Evolutionary conservation across 805 yeast genomes (phyloP), one percentile per base, ranked within the genome.

Genomic region (Ogataea parapolymorpha): DNA sequence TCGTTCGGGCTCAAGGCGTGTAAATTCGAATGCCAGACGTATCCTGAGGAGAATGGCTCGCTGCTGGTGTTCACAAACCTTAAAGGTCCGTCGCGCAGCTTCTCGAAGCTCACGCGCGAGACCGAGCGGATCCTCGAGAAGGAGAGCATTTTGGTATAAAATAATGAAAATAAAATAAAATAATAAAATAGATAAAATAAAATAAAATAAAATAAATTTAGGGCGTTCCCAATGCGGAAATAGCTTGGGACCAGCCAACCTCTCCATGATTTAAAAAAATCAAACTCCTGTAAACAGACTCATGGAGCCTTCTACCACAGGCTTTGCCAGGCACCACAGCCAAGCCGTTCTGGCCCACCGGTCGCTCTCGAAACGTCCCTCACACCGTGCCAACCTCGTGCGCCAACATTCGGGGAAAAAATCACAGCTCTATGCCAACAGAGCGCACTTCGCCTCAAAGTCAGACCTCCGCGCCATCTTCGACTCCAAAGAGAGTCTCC

Each of bases 21-120:
- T 49, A 71, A 74, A 49, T 82, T 84, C 59, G 74, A 77, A 45
- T 72, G 85, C 51, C 67, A 67, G 49, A 68, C 82, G 27, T 44
- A 58, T 56, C 47, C 70, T 59, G 44, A 44, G 11, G 38, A 44
- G 9, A 50, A 53, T 13, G 42, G 49, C 23, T 79, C 86, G 32
- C 74, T 70, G 44, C 64, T 84, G 26, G 72, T 72, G 12, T 80
- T 85, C 54, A 75, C 72, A 15, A 79, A 80, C 57, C 72, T 75
- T 24, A 78, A 75, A 48, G 93, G 93, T 6, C 81, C 89, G 1
- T 62, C 70, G 24, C 77, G 75, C 48, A 77, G 87, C 6, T 74
- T 84, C 38, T 72, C 65, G 26, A 79, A 79, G 46, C 66, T 84
- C 50, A 76, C 75, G 46, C 66, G 62, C 41, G 90, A 84, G 55